phyloP scores from a whole-genome alignment of 345 rosid genomes.

The Hibiscus mutabilis region DNA sequence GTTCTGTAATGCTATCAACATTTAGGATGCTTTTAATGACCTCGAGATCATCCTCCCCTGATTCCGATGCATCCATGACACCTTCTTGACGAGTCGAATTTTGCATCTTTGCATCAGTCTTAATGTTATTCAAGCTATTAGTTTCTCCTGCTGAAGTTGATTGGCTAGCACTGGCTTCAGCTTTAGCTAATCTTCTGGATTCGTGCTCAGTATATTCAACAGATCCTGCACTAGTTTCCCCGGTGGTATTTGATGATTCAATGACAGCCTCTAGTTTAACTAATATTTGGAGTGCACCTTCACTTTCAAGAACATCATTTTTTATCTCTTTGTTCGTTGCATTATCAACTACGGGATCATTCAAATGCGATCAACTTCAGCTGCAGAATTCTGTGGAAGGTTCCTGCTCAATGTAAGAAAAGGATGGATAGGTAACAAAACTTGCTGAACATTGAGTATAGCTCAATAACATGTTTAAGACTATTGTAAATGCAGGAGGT shows the following conservation, averaged over 20 bases:
- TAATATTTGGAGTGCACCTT: conserved; percentile 1
- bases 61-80: not conserved
- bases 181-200: conserved; percentile 7
- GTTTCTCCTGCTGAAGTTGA: not conserved
- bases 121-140: not conserved
- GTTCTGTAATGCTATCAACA: not conserved
- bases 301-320: conserved; percentile 8
- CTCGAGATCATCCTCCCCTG: not conserved
- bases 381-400: conserved; percentile 13
- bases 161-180: not conserved
- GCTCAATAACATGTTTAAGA: not conserved
- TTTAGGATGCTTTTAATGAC: conserved; percentile 2
- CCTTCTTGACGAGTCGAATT: conserved; percentile 4
- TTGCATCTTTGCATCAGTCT: not conserved
- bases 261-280: not conserved
- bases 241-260: conserved; percentile 3
- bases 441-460: not conserved
- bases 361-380: conserved; percentile 5
- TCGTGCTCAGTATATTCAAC: not conserved
- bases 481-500: not conserved
- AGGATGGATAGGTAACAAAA: not conserved
- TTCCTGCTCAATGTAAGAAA: conserved; percentile 17
- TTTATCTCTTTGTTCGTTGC: conserved; percentile 7
- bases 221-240: not conserved
- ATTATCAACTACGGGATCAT: conserved; percentile 7